Conservation (phyloP, 2,329 filamentous ascomycete genomes). For the Colletotrichum phormii region DNA sequence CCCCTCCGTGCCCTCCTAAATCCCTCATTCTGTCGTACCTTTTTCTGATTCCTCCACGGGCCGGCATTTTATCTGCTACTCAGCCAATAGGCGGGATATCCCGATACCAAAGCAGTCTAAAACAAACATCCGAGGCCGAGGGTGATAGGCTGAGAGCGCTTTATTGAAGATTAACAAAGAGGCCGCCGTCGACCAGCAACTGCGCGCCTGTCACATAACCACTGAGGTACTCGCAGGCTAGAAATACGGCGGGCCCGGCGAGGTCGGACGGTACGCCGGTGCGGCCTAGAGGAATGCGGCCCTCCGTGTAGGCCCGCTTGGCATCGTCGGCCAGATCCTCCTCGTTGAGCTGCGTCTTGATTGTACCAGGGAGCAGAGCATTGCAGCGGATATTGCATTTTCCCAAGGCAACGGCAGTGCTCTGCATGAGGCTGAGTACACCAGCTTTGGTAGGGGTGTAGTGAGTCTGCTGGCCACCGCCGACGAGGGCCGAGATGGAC, state of each 20-base stretch:
- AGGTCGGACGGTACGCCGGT: slow-evolving; percentile 80
- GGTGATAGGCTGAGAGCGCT: slow-evolving; percentile 21
- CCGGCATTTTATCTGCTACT: not conserved
- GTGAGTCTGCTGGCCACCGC: slow-evolving; percentile 82
- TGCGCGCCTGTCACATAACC: slow-evolving; percentile 86
- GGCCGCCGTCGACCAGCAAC: slow-evolving; percentile 85
- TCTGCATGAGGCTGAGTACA: slow-evolving; percentile 84
- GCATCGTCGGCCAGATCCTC: slow-evolving; percentile 78
- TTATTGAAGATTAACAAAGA: slow-evolving; percentile 90
- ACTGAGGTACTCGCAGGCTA: slow-evolving; percentile 83
- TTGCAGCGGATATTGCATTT: slow-evolving; percentile 84
- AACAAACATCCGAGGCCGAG: not conserved
- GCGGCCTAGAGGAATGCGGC: slow-evolving; percentile 81
- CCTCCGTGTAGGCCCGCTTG: slow-evolving; percentile 84
- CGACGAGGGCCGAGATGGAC: slow-evolving; percentile 80
- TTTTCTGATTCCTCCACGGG: not conserved
- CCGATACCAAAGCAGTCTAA: not conserved
- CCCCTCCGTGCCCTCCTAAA: not conserved
- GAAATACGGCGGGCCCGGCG: slow-evolving; percentile 85
- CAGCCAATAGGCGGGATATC: not conserved
- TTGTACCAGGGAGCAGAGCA: slow-evolving; percentile 84
- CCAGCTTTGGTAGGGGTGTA: slow-evolving; percentile 93
- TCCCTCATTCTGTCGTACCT: not conserved
- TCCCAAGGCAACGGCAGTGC: slow-evolving; percentile 81
- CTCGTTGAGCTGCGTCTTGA: slow-evolving; percentile 87